These are phyloP conservation scores for Tuber melanosporum DNA, from an alignment of 495 filamentous ascomycete species.

Conservation along the genomic window DNA sequence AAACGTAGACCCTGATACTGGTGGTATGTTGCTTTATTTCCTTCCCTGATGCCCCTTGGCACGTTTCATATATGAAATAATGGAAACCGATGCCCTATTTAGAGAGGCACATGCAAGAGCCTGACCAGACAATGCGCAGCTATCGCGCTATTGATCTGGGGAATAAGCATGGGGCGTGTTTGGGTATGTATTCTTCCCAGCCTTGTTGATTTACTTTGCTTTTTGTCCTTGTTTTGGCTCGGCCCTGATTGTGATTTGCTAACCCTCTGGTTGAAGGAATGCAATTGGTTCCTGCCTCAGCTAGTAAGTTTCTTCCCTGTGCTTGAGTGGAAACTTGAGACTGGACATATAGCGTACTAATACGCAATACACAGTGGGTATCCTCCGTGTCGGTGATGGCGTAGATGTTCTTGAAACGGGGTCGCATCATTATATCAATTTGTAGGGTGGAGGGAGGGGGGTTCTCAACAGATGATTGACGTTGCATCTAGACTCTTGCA, in stretches of 20 bases:
- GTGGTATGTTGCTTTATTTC: conserved; percentile 34
- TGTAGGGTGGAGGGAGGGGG: conserved; percentile 17
- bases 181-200: conserved; percentile 80
- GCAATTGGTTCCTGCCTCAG: not conserved
- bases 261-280: not conserved
- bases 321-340: conserved; percentile 30
- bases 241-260: not conserved
- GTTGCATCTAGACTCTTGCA: not conserved
- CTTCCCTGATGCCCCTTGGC: not conserved
- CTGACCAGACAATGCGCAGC: conserved; percentile 61
- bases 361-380: conserved; percentile 35
- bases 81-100: not conserved
- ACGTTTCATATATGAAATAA: not conserved
- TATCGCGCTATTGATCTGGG: conserved; percentile 71
- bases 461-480: not conserved
- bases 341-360: not conserved
- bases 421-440: conserved; percentile 57
- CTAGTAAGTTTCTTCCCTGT: not conserved
- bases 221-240: not conserved
- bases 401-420: conserved; percentile 57
- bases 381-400: conserved; percentile 55
- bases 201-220: conserved; percentile 30
- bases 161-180: conserved; percentile 60
- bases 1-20: conserved; percentile 71
- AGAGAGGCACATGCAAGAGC: conserved; percentile 62